Base-by-base conservation (phyloP, 1,284 basidiomycete genomes). In the Naganishia liquefaciens region DNA sequence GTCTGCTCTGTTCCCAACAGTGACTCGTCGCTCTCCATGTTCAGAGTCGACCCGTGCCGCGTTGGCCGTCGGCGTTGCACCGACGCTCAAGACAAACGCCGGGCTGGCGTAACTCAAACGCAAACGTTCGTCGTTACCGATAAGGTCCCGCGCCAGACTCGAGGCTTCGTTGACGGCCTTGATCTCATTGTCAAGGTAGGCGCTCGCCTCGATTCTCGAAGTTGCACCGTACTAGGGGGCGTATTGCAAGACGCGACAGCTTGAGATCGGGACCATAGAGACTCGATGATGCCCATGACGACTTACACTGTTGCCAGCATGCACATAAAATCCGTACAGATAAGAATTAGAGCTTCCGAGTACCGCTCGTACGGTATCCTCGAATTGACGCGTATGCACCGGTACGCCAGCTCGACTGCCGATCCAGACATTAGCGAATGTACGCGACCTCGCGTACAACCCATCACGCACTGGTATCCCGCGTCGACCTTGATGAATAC, bases 61-160 rank as follows among this genome's bases (percentile, higher is more conserved):
- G 73, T 91, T 88, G 0, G 90, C 90, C 2, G 91, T 88, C 1
- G 91, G 91, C 2, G 91, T 93, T n/a, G 90, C 88, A 15, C 91
- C 91, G 0, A 92, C 87, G 2, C 88, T 88, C 25, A 93, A 79
- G 0, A 89, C 82, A 70, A 89, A 90, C 1, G 83, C 82, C 44
- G 81, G 25, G 1, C 55, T 73, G 9, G 77, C 75, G 54, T 81
- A 75, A 19, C 54, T 65, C 10, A n/a, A 11, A 21, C 25, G n/a
- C 15, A 54, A 68, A 49, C n/a, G 72, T 72, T 19, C 72, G 66
- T 10, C 57, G 55, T 21, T 13, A 76, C 73, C 11, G 77, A 87
- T 75, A 63, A 85, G 74, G 27, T 80, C 78, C 23, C 85, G 72
- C 0, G 88, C 88, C 43, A 85, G 76, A 30, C 77, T 77, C 0